A percentile compares a stretch with the other conserved stretches of the same genome.
Evolutionary conservation across 805 yeast genomes (phyloP).

Genomic region (Wickerhamomyces rabaulensis): DNA sequence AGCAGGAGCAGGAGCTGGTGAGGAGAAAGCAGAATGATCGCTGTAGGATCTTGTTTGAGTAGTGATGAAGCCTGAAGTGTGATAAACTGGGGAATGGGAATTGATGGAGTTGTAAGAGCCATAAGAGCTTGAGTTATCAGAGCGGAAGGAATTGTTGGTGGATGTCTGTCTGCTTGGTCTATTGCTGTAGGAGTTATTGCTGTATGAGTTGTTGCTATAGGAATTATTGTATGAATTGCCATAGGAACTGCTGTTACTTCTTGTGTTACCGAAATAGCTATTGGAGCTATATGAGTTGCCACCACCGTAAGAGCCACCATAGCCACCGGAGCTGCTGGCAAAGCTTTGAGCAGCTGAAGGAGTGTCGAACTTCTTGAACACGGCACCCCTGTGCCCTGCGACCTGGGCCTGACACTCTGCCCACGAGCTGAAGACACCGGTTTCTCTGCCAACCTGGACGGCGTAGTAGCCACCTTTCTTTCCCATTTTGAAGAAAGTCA

Average conservation of each 20-base stretch:
- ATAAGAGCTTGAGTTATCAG: neutral
- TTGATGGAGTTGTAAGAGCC: neutral
- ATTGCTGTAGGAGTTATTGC: conserved; percentile 3
- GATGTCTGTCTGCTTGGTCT: neutral
- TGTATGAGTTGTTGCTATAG: neutral
- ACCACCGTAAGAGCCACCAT: neutral
- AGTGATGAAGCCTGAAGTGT: neutral
- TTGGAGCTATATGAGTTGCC: neutral
- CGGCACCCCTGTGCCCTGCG: conserved; percentile 33
- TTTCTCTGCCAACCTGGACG: conserved; percentile 44
- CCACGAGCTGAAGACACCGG: conserved; percentile 65
- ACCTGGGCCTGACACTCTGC: conserved; percentile 46
- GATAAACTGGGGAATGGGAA: neutral
- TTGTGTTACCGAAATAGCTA: neutral
- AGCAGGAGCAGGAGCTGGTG: neutral
- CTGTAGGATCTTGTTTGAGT: neutral
- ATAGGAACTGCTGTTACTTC: neutral
- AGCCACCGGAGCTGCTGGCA: conserved; percentile 5
- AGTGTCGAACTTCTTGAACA: conserved; percentile 38
- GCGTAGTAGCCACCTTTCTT: conserved; percentile 37
- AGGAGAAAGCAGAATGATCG: neutral
- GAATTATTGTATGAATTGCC: neutral
- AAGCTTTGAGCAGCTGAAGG: conserved; percentile 44
- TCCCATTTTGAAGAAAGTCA: conserved; percentile 3
- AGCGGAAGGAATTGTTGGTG: too few relatives aligned